Percentiles rank a stretch among this genome's conserved stretches.
Conservation (phyloP, 805 yeast species). For the Wickerhamiella kazuoi region DNA sequence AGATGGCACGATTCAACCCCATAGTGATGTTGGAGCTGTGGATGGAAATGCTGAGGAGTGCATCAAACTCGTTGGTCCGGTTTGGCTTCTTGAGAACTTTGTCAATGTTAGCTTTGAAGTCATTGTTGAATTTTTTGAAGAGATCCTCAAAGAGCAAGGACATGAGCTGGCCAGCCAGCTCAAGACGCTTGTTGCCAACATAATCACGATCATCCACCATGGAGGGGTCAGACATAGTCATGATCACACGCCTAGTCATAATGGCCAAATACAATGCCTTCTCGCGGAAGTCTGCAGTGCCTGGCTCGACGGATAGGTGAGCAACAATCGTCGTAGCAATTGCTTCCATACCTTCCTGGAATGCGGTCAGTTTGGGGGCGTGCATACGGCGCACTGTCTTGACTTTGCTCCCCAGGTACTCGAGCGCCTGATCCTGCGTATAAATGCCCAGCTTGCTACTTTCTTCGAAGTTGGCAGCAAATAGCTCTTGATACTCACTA, state of each 20-base stretch:
- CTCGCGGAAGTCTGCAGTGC: constrained; percentile 59
- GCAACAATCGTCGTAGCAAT: constrained; percentile 88
- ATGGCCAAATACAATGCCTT: constrained; percentile 87
- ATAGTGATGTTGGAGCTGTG: constrained; percentile 87
- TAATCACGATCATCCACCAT: constrained; percentile 98
- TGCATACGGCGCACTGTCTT: constrained; percentile 80
- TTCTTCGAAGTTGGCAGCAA: constrained; percentile 87
- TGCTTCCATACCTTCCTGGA: constrained; percentile 91
- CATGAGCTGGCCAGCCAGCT: constrained; percentile 93
- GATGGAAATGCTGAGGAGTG: constrained; percentile 69
- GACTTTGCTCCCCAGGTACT: constrained; percentile 77
- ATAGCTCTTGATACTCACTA: constrained; percentile 75
- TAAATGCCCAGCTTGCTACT: constrained; percentile 68
- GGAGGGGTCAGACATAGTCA: constrained; percentile 86
- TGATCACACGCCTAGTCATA: constrained; percentile 90
- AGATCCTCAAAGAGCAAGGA: constrained; percentile 89
- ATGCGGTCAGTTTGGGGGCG: constrained; percentile 55
- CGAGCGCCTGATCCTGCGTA: constrained; percentile 87
- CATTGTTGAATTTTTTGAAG: constrained; percentile 88
- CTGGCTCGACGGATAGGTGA: constrained; percentile 67
- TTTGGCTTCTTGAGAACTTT: constrained; percentile 86
- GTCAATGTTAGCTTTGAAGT: constrained; percentile 86
- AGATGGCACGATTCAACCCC: constrained; percentile 89
- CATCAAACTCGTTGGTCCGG: constrained; percentile 89
- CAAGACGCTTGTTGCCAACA: constrained; percentile 94